Evolutionary conservation across 139 green algal genomes (phyloP).

Genomic region (Bryopsis sp.): DNA sequence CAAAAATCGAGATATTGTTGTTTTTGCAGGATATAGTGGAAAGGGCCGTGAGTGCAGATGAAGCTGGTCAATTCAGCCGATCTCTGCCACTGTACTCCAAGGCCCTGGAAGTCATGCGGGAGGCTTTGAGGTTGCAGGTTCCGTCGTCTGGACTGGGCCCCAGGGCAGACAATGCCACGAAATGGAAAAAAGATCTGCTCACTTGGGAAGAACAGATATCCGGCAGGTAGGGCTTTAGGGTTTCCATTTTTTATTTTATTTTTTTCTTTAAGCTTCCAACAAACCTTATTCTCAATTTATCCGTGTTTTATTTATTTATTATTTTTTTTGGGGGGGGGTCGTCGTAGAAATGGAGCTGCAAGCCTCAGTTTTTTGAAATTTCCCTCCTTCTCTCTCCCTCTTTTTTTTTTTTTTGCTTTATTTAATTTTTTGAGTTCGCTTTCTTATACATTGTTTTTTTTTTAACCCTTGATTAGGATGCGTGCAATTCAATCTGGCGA

Average conservation of each 20-base stretch:
- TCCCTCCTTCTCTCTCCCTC: not conserved
- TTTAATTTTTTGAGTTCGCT: not conserved
- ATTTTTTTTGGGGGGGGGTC: not conserved
- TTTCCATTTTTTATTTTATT: not conserved
- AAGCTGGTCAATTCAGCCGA: constrained; percentile 14
- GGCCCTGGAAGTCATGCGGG: constrained; percentile 35
- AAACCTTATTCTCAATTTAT: not conserved
- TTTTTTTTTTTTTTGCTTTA: not conserved
- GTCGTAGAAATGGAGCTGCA: not conserved
- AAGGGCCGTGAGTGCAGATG: constrained; percentile 37
- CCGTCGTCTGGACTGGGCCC: constrained; percentile 36
- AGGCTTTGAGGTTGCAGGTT: constrained; percentile 40
- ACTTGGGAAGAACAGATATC: constrained; percentile 26
- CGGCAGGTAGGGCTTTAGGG: constrained; percentile 25
- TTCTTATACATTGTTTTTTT: not conserved
- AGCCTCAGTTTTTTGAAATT: not conserved
- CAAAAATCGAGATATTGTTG: too few species aligned
- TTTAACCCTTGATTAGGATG: not conserved
- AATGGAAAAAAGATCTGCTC: constrained; percentile 37
- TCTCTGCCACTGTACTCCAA: constrained; percentile 45
- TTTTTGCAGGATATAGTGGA: constrained; percentile 46
- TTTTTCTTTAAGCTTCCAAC: not conserved
- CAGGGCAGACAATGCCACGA: constrained; percentile 31
- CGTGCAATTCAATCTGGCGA: not conserved
- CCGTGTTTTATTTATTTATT: not conserved